Evolutionary conservation across 148 eudicot species (phyloP).

Genomic region (Selenicereus undatus): DNA sequence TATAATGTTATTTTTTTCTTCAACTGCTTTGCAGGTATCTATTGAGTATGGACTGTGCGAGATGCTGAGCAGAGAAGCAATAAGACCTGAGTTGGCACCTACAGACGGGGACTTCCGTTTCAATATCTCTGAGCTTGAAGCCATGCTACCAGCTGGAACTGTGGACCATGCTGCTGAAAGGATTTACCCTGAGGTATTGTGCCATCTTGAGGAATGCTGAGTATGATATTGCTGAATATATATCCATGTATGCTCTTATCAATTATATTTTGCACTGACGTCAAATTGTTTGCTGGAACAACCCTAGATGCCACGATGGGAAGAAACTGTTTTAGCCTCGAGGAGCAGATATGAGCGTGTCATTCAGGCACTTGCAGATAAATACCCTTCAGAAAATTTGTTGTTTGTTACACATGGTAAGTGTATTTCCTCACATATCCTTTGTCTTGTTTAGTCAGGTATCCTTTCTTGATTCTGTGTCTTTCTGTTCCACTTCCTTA

Average conservation of each 20-base stretch:
- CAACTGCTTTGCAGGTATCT: constrained; percentile 51
- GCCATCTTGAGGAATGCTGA: background rate
- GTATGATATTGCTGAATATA: background rate
- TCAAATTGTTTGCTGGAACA: constrained; percentile 9
- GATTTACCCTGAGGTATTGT: constrained; percentile 68
- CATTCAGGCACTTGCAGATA: constrained; percentile 75
- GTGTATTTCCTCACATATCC: constrained; percentile 18
- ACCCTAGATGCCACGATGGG: constrained; percentile 75
- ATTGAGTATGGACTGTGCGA: constrained; percentile 89
- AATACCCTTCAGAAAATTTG: constrained; percentile 82
- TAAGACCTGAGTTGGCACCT: constrained; percentile 57
- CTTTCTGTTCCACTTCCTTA: too few relatives aligned
- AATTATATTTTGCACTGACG: constrained; percentile 13
- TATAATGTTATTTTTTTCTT: background rate
- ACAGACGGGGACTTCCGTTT: constrained; percentile 72
- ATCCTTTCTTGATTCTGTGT: background rate
- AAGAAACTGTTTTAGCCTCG: constrained; percentile 55
- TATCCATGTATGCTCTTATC: too few relatives aligned
- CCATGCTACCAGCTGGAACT: constrained; percentile 68
- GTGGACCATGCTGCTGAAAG: constrained; percentile 49
- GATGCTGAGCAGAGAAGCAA: constrained; percentile 67
- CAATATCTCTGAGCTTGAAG: constrained; percentile 56
- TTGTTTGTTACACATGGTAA: constrained; percentile 92
- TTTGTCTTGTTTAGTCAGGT: constrained; percentile 17
- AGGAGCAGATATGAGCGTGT: constrained; percentile 56